These are phyloP conservation scores for Zalaria obscura DNA, from an alignment of 2,329 filamentous ascomycete genomes.

Conservation along the genomic window DNA sequence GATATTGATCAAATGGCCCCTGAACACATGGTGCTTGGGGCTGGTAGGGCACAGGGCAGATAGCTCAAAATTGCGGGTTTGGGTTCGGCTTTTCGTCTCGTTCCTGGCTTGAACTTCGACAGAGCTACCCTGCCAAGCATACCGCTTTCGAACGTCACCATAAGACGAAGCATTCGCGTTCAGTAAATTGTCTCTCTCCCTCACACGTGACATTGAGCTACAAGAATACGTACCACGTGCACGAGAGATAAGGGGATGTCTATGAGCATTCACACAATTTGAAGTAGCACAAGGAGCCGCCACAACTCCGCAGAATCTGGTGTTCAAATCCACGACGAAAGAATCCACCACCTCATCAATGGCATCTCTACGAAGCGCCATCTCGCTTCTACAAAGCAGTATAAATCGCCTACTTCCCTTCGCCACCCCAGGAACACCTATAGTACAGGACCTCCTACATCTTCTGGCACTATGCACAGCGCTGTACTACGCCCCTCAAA, in stretches of 20 bases:
- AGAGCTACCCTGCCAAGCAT: too few relatives aligned
- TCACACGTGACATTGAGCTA: neutral
- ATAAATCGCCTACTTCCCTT: conserved; percentile 33
- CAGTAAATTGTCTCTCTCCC: neutral
- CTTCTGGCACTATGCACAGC: conserved; percentile 27
- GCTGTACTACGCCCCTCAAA: conserved; percentile 32
- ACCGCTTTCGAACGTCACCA: too few relatives aligned
- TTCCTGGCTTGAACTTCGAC: too few relatives aligned
- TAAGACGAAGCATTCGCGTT: too few relatives aligned
- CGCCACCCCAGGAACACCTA: conserved; percentile 30
- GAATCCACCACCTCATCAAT: neutral
- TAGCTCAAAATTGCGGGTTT: neutral
- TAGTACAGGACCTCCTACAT: conserved; percentile 32
- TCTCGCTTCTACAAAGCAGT: conserved; percentile 8
- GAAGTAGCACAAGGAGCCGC: too few relatives aligned
- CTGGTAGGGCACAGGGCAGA: neutral
- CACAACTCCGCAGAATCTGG: neutral
- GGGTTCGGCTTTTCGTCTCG: too few relatives aligned
- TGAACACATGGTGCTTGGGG: neutral
- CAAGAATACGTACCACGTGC: neutral
- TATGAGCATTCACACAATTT: too few relatives aligned
- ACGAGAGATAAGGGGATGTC: too few relatives aligned
- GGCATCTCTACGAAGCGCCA: neutral
- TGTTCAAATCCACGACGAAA: neutral
- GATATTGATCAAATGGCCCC: neutral